A percentile compares a stretch with the other conserved stretches of the same genome.
phyloP scores from a whole-genome alignment of 495 filamentous ascomycete genomes.

The Podospora bellae-mahoneyi region DNA sequence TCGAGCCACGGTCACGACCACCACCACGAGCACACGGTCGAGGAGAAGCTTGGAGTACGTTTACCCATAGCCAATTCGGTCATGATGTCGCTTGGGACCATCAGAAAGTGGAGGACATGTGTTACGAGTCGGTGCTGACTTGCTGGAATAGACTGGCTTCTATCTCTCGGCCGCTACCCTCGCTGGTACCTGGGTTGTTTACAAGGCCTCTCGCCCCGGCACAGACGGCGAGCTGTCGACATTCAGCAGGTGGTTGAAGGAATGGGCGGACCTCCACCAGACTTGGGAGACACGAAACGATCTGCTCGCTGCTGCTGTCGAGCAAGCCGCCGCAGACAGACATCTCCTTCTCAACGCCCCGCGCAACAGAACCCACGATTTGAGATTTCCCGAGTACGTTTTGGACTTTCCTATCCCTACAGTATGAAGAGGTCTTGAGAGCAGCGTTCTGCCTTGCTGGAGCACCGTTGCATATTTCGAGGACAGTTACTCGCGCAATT shows the following conservation, averaged over 20 bases:
- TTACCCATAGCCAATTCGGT: neutral
- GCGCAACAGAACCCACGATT: slow-evolving; percentile 38
- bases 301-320: slow-evolving; percentile 37
- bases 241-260: slow-evolving; percentile 33
- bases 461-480: neutral
- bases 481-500: neutral
- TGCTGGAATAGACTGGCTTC: slow-evolving; percentile 34
- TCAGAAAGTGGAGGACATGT: neutral
- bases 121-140: slow-evolving; percentile 17
- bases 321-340: slow-evolving; percentile 51
- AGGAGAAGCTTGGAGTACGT: slow-evolving; percentile 47
- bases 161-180: slow-evolving; percentile 39
- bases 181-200: slow-evolving; percentile 33
- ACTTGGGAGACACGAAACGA: slow-evolving; percentile 42
- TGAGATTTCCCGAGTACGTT: slow-evolving; percentile 50
- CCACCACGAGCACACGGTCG: slow-evolving; percentile 36
- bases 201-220: slow-evolving; percentile 42
- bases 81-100: neutral
- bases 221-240: slow-evolving; percentile 41
- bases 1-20: slow-evolving; percentile 39
- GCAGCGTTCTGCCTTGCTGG: neutral
- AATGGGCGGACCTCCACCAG: slow-evolving; percentile 37
- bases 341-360: slow-evolving; percentile 38
- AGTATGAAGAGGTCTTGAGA: neutral
- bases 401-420: neutral